A percentile compares a stretch with the other conserved stretches of the same genome.
Conservation (phyloP, 164 flowering plant species). For the grape (Vitis vinifera) region ASM3070453v1 NC_081818.1:28875001-28875500, state of each 20-base stretch:
- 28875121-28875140: background rate
- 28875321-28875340: no score
- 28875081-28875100: no score
- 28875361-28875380: conserved; percentile 1
- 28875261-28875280: background rate
- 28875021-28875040: background rate
- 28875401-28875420: conserved; percentile 5
- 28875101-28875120: background rate
- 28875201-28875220: background rate
- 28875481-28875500: background rate
- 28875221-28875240: background rate
- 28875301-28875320: background rate
- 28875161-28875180: background rate
- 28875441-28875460: background rate
- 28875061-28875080: background rate
- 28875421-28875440: background rate
- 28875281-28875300: no score
- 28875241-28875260: background rate
- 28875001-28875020: background rate
- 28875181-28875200: conserved; percentile 3
- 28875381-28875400: background rate
- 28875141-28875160: background rate
- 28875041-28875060: background rate
- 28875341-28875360: no score
- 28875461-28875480: background rate